Evolutionary conservation across 495 filamentous ascomycete species (phyloP).

Genomic region (Penicillium taxi): DNA sequence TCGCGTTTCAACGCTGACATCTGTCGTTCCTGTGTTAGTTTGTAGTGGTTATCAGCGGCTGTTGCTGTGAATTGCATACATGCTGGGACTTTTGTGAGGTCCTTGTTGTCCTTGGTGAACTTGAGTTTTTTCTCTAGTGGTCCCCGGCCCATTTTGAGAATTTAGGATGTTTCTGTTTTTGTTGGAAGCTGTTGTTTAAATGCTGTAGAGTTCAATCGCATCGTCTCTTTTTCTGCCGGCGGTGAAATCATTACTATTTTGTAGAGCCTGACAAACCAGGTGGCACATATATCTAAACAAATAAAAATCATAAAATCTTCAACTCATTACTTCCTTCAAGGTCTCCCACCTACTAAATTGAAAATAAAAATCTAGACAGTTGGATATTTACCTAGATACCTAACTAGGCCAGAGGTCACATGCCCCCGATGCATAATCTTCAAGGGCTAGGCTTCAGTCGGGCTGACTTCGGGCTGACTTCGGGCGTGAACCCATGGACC

Average conservation of each 20-base stretch:
- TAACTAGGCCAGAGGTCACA: no score
- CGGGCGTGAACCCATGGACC: no score
- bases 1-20: slow-evolving; percentile 51
- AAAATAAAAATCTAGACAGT: no score
- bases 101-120: slow-evolving; percentile 37
- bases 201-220: slow-evolving; percentile 6
- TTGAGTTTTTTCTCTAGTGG: slow-evolving; percentile 23
- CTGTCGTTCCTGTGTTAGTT: slow-evolving; percentile 15
- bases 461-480: no score
- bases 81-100: slow-evolving; percentile 33
- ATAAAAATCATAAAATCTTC: no score
- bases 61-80: slow-evolving; percentile 15
- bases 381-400: no score
- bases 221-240: slow-evolving; percentile 22
- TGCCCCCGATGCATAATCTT: no score
- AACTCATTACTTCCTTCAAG: no score
- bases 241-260: neutral
- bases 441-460: no score
- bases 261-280: no score
- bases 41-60: slow-evolving; percentile 1
- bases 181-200: slow-evolving; percentile 1
- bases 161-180: neutral
- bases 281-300: no score
- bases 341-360: no score
- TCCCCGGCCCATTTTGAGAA: slow-evolving; percentile 20